Conservation (phyloP, 352 stramenopile species). For the Lagenidium sp. region DNA sequence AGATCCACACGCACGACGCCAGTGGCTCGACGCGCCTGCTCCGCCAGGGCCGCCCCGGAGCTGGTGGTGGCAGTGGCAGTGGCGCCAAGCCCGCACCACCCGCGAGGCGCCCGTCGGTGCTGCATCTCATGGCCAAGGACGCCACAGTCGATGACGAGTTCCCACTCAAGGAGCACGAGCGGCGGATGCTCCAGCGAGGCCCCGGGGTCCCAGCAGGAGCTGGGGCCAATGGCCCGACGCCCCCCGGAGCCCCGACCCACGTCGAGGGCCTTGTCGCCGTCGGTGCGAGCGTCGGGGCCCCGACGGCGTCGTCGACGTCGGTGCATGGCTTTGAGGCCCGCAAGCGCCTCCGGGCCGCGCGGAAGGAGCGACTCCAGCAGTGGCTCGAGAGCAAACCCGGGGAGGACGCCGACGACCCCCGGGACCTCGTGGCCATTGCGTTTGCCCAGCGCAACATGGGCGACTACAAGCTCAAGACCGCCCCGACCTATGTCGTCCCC, state of each 20-base stretch:
- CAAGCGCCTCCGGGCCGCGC: conserved; percentile 62
- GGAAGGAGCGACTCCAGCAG: conserved; percentile 49
- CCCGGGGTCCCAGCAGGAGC: neutral
- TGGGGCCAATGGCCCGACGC: conserved; percentile 2
- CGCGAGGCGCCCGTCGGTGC: conserved; percentile 27
- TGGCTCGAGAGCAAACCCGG: conserved; percentile 71
- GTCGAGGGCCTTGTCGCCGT: neutral
- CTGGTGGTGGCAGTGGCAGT: neutral
- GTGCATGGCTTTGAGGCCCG: conserved; percentile 78
- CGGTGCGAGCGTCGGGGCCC: neutral
- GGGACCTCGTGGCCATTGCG: conserved; percentile 87
- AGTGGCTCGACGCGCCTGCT: conserved; percentile 2
- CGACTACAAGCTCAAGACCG: conserved; percentile 90
- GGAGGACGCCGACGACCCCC: conserved; percentile 86
- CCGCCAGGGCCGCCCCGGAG: no score
- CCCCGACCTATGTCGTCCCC: conserved; percentile 82
- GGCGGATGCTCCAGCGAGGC: conserved; percentile 22
- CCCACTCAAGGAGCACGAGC: conserved; percentile 51
- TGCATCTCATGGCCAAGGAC: conserved; percentile 62
- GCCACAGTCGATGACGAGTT: conserved; percentile 33
- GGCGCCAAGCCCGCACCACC: neutral
- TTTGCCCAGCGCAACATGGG: conserved; percentile 86
- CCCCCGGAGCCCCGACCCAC: conserved; percentile 8
- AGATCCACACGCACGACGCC: conserved; percentile 45
- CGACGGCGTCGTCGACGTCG: conserved; percentile 10